Evolutionary conservation across 495 filamentous ascomycete species (phyloP), one percentile per base, ranked within the genome.

Genomic region (Elasticomyces elasticus): DNA sequence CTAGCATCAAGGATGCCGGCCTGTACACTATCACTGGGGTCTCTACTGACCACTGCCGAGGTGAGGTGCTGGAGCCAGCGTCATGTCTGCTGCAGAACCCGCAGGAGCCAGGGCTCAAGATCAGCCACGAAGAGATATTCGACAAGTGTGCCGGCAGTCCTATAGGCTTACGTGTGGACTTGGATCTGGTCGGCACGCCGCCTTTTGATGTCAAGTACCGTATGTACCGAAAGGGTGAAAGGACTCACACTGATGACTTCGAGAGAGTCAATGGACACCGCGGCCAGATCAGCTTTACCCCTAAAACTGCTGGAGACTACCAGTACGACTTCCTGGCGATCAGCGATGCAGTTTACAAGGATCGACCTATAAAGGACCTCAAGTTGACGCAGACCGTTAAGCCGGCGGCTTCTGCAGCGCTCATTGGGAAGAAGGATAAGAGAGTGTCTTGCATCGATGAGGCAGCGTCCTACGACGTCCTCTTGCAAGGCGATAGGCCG

Each of bases 121-220:
- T 97, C 33, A 76, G 73, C 38, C 69, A 81, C 1, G 84, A 94
- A 60, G 83, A 87, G 60, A 86, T 97, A 28, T 83, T 84, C 35
- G 92, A 97, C 64, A 94, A 91, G 60, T 98, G 92, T 68, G 91
- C 89, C 35, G 86, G 89, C 45, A 94, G 87, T 62, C 87, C 91
- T 0, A 85, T 98, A 57, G 92, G 92, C 22, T 74, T 97, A 33
- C 76, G 82, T 11, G 87, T 98, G 22, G 86, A 89, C 60, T 70
- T 97, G 40, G 86, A 95, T 57, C 69, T 98, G 38, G 82, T 87
- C 22, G 92, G 92, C 28, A 94, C 89, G 0, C 92, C 92, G 49
- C 89, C 89, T 5, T 98, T 97, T 70, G 69, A 73, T 7, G 72
- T 98, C 23, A 69, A 71, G 2, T 97, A 95, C 62, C 79, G 79